Conservation (phyloP, 2,329 filamentous ascomycete species). For the Aspergillus floridensis region DNA sequence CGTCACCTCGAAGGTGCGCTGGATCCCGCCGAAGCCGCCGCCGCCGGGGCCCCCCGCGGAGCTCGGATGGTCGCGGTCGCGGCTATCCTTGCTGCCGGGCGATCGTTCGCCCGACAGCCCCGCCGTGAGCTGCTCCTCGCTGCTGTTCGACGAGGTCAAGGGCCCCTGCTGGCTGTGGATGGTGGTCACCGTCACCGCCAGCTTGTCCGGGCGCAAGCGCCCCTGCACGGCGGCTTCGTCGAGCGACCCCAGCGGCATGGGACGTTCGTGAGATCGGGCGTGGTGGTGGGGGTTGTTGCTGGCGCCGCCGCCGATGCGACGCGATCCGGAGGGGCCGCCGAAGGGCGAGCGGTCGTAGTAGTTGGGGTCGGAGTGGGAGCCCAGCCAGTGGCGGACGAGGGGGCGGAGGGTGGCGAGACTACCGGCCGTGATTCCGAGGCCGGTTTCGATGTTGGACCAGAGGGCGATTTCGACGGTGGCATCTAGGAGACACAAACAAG, state of each 20-base stretch:
- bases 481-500: conserved; percentile 17
- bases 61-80: not conserved
- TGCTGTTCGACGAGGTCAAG: conserved; percentile 22
- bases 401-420: conserved; percentile 51
- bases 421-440: conserved; percentile 44
- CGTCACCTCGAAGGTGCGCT: conserved; percentile 31
- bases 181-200: conserved; percentile 30
- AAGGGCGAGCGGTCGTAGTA: conserved; percentile 19
- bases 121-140: conserved; percentile 29
- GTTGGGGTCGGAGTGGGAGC: conserved; percentile 18
- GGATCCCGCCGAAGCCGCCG: conserved; percentile 18
- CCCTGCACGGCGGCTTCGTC: conserved; percentile 17
- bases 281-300: conserved; percentile 4
- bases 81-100: not conserved
- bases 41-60: not conserved
- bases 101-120: not conserved
- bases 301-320: conserved; percentile 10
- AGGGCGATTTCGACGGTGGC: conserved; percentile 47
- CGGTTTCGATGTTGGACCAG: conserved; percentile 37
- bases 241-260: conserved; percentile 27
- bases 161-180: conserved; percentile 25
- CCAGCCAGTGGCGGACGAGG: conserved; percentile 38
- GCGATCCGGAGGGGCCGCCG: conserved; percentile 20
- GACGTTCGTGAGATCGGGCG: conserved; percentile 7
- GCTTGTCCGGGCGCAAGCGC: conserved; percentile 30